phyloP scores from a whole-genome alignment of 306 rosid species.

The Lagenaria siceraria region DNA sequence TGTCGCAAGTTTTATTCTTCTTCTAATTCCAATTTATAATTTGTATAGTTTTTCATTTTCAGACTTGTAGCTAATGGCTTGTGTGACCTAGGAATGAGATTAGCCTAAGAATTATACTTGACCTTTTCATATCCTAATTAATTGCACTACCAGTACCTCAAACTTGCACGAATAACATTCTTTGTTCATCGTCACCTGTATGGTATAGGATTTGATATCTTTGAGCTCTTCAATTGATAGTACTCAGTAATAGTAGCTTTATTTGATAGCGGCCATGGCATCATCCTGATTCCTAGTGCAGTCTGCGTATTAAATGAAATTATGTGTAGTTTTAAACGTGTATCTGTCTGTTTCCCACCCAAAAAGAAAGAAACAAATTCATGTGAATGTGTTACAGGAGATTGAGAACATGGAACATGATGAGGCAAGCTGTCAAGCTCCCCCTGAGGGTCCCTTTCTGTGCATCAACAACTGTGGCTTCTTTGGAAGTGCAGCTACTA shows the following conservation, averaged over 20 bases:
- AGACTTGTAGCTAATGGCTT: neutral
- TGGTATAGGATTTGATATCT: neutral
- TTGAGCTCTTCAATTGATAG: neutral
- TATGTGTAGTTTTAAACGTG: neutral
- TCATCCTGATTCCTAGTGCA: neutral
- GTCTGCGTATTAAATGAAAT: neutral
- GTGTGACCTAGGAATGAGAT: neutral
- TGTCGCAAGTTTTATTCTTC: neutral
- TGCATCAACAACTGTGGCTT: constrained; percentile 87
- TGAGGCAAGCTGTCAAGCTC: constrained; percentile 80
- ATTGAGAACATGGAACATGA: constrained; percentile 74
- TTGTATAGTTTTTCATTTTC: neutral
- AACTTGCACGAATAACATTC: neutral
- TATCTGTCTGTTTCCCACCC: neutral
- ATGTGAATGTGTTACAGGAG: constrained; percentile 27
- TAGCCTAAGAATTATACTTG: neutral
- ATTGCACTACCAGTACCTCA: neutral
- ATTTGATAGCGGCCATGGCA: neutral
- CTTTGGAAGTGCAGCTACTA: constrained; percentile 81
- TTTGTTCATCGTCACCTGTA: neutral
- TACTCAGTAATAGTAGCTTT: neutral
- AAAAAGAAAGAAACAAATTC: neutral
- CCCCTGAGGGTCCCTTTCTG: constrained; percentile 75
- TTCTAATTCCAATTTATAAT: neutral
- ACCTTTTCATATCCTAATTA: neutral